Evolutionary conservation across 768 basidiomycete genomes (phyloP).

Genomic region (Agrocybe praecox): DNA sequence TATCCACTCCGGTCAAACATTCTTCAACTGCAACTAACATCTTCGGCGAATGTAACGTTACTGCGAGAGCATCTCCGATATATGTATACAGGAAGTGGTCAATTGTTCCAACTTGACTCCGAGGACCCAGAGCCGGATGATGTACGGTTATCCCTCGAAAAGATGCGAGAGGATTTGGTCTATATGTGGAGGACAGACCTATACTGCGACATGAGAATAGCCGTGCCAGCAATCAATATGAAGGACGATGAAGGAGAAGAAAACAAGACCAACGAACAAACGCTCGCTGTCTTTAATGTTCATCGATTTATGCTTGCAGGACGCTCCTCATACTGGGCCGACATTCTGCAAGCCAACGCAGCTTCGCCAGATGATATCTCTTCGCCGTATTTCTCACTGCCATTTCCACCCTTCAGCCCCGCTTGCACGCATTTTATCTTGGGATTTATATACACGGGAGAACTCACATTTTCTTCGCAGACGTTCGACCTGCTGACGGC

Average conservation of each 20-base stretch:
- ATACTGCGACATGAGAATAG: background rate
- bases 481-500: background rate
- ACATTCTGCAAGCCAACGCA: background rate
- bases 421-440: conserved; percentile 2
- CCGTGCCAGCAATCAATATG: background rate
- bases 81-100: too few species aligned
- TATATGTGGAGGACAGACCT: background rate
- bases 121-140: too few species aligned
- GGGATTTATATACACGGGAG: conserved; percentile 5
- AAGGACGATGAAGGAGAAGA: background rate
- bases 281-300: background rate
- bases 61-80: too few species aligned
- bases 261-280: background rate
- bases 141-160: too few species aligned
- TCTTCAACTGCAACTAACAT: too few species aligned
- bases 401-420: conserved; percentile 1
- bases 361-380: background rate
- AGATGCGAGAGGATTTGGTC: background rate
- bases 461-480: background rate
- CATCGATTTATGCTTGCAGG: conserved; percentile 3
- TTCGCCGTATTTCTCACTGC: background rate
- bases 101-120: too few species aligned
- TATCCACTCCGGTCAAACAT: too few species aligned
- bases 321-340: background rate
- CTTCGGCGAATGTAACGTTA: too few species aligned